Base-by-base conservation (phyloP, 2,329 filamentous ascomycete species). In the Fusarium foetens region DNA sequence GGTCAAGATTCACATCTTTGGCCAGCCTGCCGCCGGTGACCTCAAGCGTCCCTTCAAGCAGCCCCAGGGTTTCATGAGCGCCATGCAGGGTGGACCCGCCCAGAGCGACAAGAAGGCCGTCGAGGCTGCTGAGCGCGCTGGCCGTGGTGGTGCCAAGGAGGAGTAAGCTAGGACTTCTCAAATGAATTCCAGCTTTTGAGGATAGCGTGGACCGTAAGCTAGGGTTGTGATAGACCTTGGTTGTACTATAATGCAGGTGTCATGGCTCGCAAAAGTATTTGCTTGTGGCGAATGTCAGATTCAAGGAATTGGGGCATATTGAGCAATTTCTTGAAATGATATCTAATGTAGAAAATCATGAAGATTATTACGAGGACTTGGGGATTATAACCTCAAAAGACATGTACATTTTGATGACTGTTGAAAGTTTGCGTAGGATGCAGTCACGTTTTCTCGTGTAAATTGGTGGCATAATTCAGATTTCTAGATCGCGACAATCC, bases 41-140 rank as follows among this genome's bases (percentile, higher is more conserved):
- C 89, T 99, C 76, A 96, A 97, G 90, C 90, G 96, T 70, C 96
- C 96, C 72, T 99, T 97, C 92, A 99, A 98, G 91, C 88, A 91
- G 55, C 84, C 88, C 68, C 92, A 89, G 69, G 94, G 95, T 58
- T 89, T 98, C 82, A 94, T 97, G 92, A 90, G 90, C 76, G 90
- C 91, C 69, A 89, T 95, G 82, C 89, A 92, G 83, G 89, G 89
- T 73, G 89, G 89, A 35, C 88, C 92, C 76, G 89, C 93, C 75
- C 94, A 97, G 88, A 97, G 93, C 81, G 96, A 99, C 83, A 94
- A 95, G 89, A 94, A 95, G 85, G 91, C 93, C 63, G 89, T 97
- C 52, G 93, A 94, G 85, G 88, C 90, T 55, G 91, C 91, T 59
- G 93, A 95, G 87, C 93, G 92, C 81, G 87, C 92, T 61, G 92